Base-by-base conservation (phyloP, 371 early-diverging fungal genomes). In the Rhizoclosmatium hyalinum region DNA sequence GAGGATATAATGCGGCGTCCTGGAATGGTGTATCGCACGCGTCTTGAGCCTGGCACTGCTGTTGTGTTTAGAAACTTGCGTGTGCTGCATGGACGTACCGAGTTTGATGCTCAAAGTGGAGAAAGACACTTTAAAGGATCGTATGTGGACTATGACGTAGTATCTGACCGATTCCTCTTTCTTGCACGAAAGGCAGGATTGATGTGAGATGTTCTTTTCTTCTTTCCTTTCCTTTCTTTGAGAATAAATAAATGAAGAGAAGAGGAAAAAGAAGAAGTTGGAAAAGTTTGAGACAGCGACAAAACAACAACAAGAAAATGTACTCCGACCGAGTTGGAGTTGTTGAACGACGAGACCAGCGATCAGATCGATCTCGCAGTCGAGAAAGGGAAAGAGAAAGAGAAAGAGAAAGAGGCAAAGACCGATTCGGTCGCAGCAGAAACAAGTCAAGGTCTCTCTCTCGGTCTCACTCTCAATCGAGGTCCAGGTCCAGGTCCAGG, bases 51-150 rank as follows among this genome's bases (percentile, higher is more conserved):
- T 2, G 94, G 95, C 2, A 90, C 94, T 57, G 82, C 86, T 64
- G 94, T 91, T 55, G 75, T 95, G 67, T 95, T 96, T 87, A 89
- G 89, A 3, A 96, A 96, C 78, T 82, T 94, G 61, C 83, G 96
- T 24, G 93, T 95, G 0, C 76, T 96, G 67, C 96, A 96, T 80
- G 95, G 93, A 2, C 83, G 96, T 32, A 87, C 86, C 0, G 88
- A 88, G 8, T 96, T 95, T 85, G 94, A 94, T 74, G 84, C 91
- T 0, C 66, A 78, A 14, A 89, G 88, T 64, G 93, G 94, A 1
- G 89, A 91, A 53, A 55, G 95, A 62, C 93, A 93, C 76, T 81
- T 94, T 56, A 93, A 92, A 76, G 95, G 95, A 0, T 88, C 93
- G 12, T 95, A 95, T 79, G 82, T 94, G 3, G 89, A 90, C 24